phyloP scores from a whole-genome alignment of 306 rosid species.

The Corylus avellana region DNA sequence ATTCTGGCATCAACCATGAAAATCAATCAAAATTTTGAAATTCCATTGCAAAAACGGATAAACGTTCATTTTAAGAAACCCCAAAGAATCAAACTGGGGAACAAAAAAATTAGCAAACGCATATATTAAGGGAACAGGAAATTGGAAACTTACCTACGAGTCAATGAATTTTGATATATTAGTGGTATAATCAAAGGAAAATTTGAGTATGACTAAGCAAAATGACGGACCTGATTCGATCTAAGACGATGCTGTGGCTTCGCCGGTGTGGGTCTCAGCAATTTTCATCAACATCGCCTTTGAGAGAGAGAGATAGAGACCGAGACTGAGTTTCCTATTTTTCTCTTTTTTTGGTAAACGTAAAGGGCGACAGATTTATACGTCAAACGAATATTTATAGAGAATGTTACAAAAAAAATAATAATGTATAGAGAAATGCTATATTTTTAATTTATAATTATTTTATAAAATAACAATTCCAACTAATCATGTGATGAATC shows the following conservation, averaged over 20 bases:
- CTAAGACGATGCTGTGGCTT: slow-evolving; percentile 45
- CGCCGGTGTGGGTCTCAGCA: slow-evolving; percentile 52
- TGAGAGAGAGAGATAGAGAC: slow-evolving; percentile 20
- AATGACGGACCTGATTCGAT: slow-evolving; percentile 69
- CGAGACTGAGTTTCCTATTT: slow-evolving; percentile 2
- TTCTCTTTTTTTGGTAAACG: background rate
- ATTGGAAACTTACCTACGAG: background rate
- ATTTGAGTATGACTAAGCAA: background rate
- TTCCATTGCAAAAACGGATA: slow-evolving; percentile 13
- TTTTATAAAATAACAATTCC: no score
- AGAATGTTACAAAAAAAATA: no score
- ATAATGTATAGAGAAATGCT: no score
- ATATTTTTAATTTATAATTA: no score
- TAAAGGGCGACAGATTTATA: background rate
- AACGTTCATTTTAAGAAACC: slow-evolving; percentile 1
- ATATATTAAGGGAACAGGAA: background rate
- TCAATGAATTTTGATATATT: background rate
- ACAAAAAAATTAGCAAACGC: background rate
- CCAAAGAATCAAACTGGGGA: slow-evolving; percentile 20
- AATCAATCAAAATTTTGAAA: slow-evolving; percentile 7
- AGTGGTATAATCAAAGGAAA: background rate
- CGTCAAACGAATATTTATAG: background rate
- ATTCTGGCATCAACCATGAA: background rate
- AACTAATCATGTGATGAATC: no score
- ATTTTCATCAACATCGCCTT: slow-evolving; percentile 39